phyloP scores from a whole-genome alignment of 2,329 filamentous ascomycete species.

The Fusarium dlaminii region DNA sequence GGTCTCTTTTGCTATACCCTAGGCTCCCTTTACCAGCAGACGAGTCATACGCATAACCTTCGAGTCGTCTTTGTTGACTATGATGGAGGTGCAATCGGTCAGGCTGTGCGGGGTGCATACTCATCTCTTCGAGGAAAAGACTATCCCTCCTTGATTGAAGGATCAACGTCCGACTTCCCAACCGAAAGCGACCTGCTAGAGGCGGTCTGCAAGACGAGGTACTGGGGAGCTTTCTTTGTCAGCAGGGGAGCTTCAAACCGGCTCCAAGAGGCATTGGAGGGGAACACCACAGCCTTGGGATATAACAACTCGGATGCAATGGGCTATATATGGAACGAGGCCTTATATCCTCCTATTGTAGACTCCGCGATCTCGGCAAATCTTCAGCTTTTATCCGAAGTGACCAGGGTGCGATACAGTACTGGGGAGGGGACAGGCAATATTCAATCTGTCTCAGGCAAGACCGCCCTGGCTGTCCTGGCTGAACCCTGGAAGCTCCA shows the following conservation, averaged over 20 bases:
- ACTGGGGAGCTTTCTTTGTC: background rate
- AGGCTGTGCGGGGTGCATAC: constrained; percentile 35
- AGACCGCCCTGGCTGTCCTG: constrained; percentile 25
- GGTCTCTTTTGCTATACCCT: constrained; percentile 38
- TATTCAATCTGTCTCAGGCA: constrained; percentile 7
- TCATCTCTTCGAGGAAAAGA: constrained; percentile 10
- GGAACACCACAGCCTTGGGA: background rate
- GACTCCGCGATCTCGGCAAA: background rate
- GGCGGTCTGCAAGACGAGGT: background rate
- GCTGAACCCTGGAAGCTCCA: constrained; percentile 35
- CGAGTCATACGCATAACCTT: constrained; percentile 22
- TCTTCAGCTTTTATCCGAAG: background rate
- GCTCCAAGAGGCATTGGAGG: background rate
- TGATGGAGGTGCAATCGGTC: constrained; percentile 34
- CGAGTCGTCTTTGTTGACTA: constrained; percentile 39
- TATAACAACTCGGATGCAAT: background rate
- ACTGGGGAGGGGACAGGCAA: background rate
- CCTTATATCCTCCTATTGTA: background rate
- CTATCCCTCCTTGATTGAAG: constrained; percentile 32
- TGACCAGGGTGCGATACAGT: background rate
- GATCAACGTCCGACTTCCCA: background rate
- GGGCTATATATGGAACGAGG: background rate
- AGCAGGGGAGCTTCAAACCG: background rate
- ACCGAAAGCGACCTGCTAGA: background rate
- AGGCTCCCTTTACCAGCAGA: constrained; percentile 34